Conservation (phyloP, 441 rosid species). For the Hypseocharis bilobata region DNA sequence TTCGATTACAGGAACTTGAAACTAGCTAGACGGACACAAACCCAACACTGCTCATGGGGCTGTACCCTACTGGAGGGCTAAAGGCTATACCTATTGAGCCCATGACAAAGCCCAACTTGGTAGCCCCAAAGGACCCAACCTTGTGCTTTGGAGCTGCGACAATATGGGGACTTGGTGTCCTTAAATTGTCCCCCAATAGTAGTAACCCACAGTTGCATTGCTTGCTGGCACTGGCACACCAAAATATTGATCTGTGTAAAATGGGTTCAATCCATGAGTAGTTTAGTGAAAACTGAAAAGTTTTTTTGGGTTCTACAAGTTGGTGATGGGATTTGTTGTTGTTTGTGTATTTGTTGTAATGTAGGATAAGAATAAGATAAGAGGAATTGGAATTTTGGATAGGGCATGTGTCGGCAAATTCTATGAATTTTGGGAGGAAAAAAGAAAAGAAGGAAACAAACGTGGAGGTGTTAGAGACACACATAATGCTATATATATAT, state of each 20-base stretch:
- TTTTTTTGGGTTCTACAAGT: no score
- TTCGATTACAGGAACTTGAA: not conserved
- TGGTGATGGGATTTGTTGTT: not conserved
- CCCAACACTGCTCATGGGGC: no score
- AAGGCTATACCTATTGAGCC: no score
- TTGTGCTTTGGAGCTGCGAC: constrained; percentile 16
- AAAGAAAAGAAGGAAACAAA: not conserved
- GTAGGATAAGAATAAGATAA: not conserved
- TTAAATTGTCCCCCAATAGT: constrained; percentile 4
- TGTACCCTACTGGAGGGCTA: no score
- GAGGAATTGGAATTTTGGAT: not conserved
- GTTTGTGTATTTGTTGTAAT: no score
- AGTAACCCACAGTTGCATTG: not conserved
- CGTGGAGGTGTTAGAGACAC: not conserved
- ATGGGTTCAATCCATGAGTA: not conserved
- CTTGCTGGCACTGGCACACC: constrained; percentile 20
- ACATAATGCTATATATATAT: not conserved
- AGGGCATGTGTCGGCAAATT: not conserved
- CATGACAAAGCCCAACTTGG: constrained; percentile 17
- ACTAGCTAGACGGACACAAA: not conserved
- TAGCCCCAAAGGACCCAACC: constrained; percentile 16
- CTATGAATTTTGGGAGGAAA: not conserved
- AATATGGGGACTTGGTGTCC: constrained; percentile 8
- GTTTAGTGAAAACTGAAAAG: not conserved
- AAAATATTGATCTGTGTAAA: not conserved